Base-by-base conservation (phyloP, 2,329 filamentous ascomycete genomes). In the Fragosphaeria purpurea region DNA sequence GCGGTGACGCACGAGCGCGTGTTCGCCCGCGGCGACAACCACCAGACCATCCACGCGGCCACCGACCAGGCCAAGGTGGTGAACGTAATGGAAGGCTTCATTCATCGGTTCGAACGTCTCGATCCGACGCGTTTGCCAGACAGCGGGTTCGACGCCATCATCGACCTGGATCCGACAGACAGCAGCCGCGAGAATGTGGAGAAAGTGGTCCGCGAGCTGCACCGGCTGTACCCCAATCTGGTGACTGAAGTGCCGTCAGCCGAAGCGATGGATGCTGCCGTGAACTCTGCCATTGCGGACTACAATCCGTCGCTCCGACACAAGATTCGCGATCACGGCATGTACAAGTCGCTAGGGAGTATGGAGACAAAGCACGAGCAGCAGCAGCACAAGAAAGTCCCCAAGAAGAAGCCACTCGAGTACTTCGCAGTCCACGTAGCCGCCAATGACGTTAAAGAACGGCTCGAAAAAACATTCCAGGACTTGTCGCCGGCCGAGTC, bases 41-140 rank as follows among this genome's bases (percentile, higher is more conserved):
- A 98, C 65, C 93, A 98, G 68, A 98, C 93, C 0, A 97, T 98
- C 53, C 89, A 93, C 61, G 90, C 91, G 9, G 85, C 80, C 44
- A 85, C 86, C 50, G 79, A 85, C 43, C 68, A 74, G 44, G 70
- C 75, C 13, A 91, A 95, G 65, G 87, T 93, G 50, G 73, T 93
- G 44, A 79, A 80, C 5, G 95, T 98, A 59, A 97, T 98, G 93
- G 87, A 96, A 59, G 88, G 88, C 4, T 98, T 98, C 67, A 75
- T 98, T 57, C 67, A 79, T 10, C 82, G 93, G 38, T 97, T 95
- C 63, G 86, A 98, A 68, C 79, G 84, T 22, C 75, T 89, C 52
- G 78, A 90, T 56, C 70, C 75, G 1, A 75, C 80, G 13, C 69
- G 69, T 7, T 65, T 70, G n/a, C 90, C 93, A 1, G 93, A 98